phyloP scores from a whole-genome alignment of 495 filamentous ascomycete genomes.

The Antarctomyces pellizariae region DNA sequence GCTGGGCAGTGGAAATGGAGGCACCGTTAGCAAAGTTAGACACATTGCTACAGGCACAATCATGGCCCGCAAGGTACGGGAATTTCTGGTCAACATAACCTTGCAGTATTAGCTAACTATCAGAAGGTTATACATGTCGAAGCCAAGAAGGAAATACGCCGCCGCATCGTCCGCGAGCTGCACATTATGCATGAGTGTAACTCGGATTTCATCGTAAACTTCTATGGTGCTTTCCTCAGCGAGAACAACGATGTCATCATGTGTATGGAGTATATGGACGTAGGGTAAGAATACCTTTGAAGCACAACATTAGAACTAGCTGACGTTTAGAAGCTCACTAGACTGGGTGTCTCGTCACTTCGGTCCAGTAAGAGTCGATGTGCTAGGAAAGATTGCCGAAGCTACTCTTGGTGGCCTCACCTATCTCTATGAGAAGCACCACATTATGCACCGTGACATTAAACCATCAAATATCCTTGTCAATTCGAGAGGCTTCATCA shows the following conservation, averaged over 20 bases:
- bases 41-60: constrained; percentile 85
- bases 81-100: background rate
- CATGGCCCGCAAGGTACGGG: constrained; percentile 84
- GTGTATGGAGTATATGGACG: constrained; percentile 99
- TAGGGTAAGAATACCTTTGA: constrained; percentile 41
- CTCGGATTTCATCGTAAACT: constrained; percentile 85
- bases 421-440: constrained; percentile 81
- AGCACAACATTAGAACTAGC: constrained; percentile 6
- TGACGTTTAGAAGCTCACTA: constrained; percentile 45
- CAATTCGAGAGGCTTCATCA: constrained; percentile 83
- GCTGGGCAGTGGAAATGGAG: constrained; percentile 86
- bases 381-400: constrained; percentile 96
- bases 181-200: constrained; percentile 98
- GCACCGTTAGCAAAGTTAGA: constrained; percentile 91
- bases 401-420: constrained; percentile 83
- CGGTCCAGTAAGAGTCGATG: constrained; percentile 89
- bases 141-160: constrained; percentile 85
- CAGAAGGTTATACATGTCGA: constrained; percentile 87
- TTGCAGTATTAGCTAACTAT: constrained; percentile 3
- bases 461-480: constrained; percentile 94
- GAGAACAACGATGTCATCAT: constrained; percentile 90
- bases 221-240: constrained; percentile 92
- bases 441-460: constrained; percentile 97
- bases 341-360: constrained; percentile 86
- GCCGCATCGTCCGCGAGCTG: constrained; percentile 84